These are phyloP conservation scores for Penicillium cosmopolitanum DNA, from an alignment of 495 filamentous ascomycete species.

Conservation along the genomic window DNA sequence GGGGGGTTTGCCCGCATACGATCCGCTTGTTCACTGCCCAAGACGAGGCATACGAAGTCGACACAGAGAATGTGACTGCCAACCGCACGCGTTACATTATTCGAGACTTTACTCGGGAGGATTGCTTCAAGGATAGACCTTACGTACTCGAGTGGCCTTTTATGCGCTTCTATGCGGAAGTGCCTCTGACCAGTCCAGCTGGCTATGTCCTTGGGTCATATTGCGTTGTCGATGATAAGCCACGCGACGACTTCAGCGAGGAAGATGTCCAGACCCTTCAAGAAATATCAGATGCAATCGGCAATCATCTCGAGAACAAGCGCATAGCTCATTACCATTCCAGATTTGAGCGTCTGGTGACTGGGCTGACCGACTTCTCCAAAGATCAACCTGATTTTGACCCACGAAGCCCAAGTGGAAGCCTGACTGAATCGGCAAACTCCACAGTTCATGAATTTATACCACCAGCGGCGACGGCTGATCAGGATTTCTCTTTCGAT, in stretches of 20 bases:
- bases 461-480: neutral
- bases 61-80: constrained; percentile 25
- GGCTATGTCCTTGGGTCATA: constrained; percentile 66
- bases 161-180: constrained; percentile 64
- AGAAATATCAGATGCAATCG: constrained; percentile 38
- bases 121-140: constrained; percentile 46
- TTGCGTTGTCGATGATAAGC: constrained; percentile 60
- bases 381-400: constrained; percentile 36
- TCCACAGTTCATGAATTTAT: neutral
- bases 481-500: neutral
- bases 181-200: constrained; percentile 59
- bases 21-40: constrained; percentile 39
- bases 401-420: constrained; percentile 21
- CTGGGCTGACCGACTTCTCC: constrained; percentile 37
- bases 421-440: constrained; percentile 10
- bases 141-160: constrained; percentile 47
- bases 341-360: constrained; percentile 35
- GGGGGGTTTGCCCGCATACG: constrained; percentile 54
- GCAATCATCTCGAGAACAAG: constrained; percentile 37
- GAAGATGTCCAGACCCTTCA: constrained; percentile 32
- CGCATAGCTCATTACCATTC: constrained; percentile 31
- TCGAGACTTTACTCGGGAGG: constrained; percentile 53
- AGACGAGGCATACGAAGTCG: constrained; percentile 24
- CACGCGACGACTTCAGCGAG: constrained; percentile 40
- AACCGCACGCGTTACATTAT: constrained; percentile 52